Base-by-base conservation (phyloP, 2,329 filamentous ascomycete genomes). In the Pseudogymnoascus sp. region DNA sequence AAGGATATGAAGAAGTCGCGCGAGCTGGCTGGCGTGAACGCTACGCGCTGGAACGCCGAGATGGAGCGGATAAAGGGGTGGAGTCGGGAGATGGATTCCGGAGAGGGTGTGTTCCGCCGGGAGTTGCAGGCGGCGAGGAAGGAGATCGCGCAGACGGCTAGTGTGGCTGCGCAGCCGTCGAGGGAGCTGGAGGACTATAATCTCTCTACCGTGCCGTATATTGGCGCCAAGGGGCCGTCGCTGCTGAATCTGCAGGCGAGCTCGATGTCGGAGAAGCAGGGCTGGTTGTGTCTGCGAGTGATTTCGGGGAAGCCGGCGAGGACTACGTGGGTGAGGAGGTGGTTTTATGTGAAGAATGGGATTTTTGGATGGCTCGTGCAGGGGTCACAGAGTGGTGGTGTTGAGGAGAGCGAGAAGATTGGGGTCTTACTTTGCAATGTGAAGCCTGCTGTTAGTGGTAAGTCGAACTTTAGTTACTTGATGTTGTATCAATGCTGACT, bases 281-380 rank as follows among this genome's bases (percentile, higher is more conserved):
- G 93, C 2, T 99, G 95, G 95, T 78, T 99, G 2, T 96, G 93
- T 74, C 75, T 96, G 68, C 84, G 91, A 61, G 90, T 88, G 0
- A 79, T 93, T 6, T 87, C 90, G 1, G 93, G 92, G 37, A 98
- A 97, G 74, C 93, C 93, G 0, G 90, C 92, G 12, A 83, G 93
- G 65, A 91, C 92, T n/a, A 84, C 85, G 41, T 99, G 95, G 95
- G 84, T 91, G 26, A 85, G 91, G 65, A 84, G 93, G 61, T 99
- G 95, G 95, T 96, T 95, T 72, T 98, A 96, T 74, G 89, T 96
- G 69, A 93, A 93, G 67, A 89, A 96, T 71, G 93, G 95, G 40
- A 95, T 98, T 64, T 98, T 99, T 75, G 95, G 95, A 22, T 98
- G 92, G 86, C 81, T 99, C 4, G 84, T 95, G 19, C 92, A 96